Conservation (phyloP, 495 filamentous ascomycete genomes). For the Aspergillus homomorphus region DNA sequence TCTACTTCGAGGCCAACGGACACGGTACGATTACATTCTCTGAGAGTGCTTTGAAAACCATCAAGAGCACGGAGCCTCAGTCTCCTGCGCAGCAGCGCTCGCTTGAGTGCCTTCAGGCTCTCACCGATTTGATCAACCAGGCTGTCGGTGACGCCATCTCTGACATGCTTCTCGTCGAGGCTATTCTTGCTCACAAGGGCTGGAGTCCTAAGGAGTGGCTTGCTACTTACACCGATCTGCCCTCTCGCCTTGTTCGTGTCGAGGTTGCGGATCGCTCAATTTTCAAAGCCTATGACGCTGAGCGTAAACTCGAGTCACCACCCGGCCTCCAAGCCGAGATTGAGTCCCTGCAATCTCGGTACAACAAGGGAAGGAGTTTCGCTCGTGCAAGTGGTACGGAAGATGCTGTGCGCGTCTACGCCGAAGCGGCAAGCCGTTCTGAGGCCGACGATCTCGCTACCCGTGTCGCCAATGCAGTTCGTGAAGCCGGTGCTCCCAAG, state of each 20-base stretch:
- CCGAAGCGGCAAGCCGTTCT: constrained; percentile 82
- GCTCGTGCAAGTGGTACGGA: constrained; percentile 92
- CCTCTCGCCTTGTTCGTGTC: constrained; percentile 89
- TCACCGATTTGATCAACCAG: constrained; percentile 92
- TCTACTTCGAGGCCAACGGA: constrained; percentile 98
- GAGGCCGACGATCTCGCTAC: constrained; percentile 85
- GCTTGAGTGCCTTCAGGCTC: constrained; percentile 73
- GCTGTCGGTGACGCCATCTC: constrained; percentile 94
- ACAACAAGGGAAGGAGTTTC: constrained; percentile 85
- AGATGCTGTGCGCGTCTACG: constrained; percentile 93
- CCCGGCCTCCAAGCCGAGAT: constrained; percentile 77
- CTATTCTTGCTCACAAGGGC: constrained; percentile 89
- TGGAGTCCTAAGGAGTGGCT: constrained; percentile 93
- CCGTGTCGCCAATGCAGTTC: constrained; percentile 72
- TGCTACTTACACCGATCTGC: constrained; percentile 89
- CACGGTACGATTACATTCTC: constrained; percentile 97
- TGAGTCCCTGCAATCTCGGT: constrained; percentile 82
- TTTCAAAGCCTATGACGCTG: constrained; percentile 88
- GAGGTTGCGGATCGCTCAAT: constrained; percentile 82
- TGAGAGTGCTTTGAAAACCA: constrained; percentile 68
- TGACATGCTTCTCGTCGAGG: constrained; percentile 93
- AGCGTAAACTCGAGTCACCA: constrained; percentile 80
- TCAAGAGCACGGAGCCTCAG: constrained; percentile 74
- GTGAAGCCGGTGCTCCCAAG: constrained; percentile 37
- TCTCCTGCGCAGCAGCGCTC: constrained; percentile 86